phyloP scores from a whole-genome alignment of 2,329 filamentous ascomycete species.

The Coleophoma cylindrospora region DNA sequence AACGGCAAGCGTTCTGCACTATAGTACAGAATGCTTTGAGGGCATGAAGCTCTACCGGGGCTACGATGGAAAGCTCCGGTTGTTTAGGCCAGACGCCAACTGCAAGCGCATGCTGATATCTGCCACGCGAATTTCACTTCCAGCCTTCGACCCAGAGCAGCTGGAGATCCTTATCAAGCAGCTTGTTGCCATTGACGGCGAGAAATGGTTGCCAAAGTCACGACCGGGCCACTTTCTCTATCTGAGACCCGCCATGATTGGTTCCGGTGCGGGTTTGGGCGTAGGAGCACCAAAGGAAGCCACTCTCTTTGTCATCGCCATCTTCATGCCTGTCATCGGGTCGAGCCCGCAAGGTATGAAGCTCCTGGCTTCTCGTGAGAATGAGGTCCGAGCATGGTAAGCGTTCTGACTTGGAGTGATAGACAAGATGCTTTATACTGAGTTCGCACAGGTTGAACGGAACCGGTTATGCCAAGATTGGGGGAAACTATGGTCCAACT shows the following conservation, averaged over 20 bases:
- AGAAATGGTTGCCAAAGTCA: slow-evolving; percentile 72
- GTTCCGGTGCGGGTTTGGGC: slow-evolving; percentile 73
- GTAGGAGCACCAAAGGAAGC: slow-evolving; percentile 77
- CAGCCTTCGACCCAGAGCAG: slow-evolving; percentile 65
- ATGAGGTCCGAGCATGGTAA: slow-evolving; percentile 87
- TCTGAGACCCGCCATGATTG: slow-evolving; percentile 76
- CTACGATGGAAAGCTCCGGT: slow-evolving; percentile 54
- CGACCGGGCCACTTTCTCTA: slow-evolving; percentile 72
- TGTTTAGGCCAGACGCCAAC: slow-evolving; percentile 60
- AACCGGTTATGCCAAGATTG: slow-evolving; percentile 87
- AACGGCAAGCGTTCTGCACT: slow-evolving; percentile 76
- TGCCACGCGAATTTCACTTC: slow-evolving; percentile 65
- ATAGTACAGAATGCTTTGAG: slow-evolving; percentile 89
- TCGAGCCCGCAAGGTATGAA: slow-evolving; percentile 51
- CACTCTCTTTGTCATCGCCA: slow-evolving; percentile 79
- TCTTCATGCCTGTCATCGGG: slow-evolving; percentile 46
- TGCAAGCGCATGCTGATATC: slow-evolving; percentile 44
- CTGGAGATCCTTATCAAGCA: slow-evolving; percentile 69
- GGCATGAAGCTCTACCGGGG: slow-evolving; percentile 82
- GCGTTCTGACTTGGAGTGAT: slow-evolving; percentile 34
- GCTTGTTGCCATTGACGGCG: slow-evolving; percentile 67
- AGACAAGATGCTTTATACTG: no score
- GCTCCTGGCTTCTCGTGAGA: slow-evolving; percentile 72
- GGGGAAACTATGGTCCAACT: slow-evolving; percentile 87
- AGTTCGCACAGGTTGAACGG: slow-evolving; percentile 34